Percentiles rank a stretch among this genome's conserved stretches.
phyloP scores from a whole-genome alignment of 768 basidiomycete species.

The Trametes cingulata region DNA sequence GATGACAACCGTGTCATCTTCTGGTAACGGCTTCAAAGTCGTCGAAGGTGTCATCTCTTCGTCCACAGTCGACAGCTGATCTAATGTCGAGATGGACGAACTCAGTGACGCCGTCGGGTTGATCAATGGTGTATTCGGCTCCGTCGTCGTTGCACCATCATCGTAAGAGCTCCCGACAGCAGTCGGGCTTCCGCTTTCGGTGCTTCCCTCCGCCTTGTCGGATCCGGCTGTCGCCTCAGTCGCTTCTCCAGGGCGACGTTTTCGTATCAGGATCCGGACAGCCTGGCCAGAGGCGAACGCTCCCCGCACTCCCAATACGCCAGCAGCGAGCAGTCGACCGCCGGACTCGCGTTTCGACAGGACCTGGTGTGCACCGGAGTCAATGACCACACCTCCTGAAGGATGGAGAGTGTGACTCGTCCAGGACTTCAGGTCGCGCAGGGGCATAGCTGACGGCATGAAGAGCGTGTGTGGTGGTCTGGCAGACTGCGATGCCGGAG shows the following conservation, averaged over 20 bases:
- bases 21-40: constrained; percentile 26
- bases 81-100: constrained; percentile 48
- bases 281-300: constrained; percentile 94
- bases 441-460: constrained; percentile 65
- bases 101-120: constrained; percentile 43
- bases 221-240: constrained; percentile 14
- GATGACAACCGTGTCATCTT: constrained; percentile 28
- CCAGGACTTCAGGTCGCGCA: constrained; percentile 92
- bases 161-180: constrained; percentile 37
- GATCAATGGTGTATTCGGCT: constrained; percentile 56
- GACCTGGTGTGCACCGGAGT: constrained; percentile 85
- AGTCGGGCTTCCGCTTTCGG: constrained; percentile 32
- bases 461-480: constrained; percentile 88
- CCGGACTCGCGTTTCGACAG: constrained; percentile 85
- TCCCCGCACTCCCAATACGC: constrained; percentile 85
- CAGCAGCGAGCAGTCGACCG: constrained; percentile 88
- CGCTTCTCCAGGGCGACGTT: constrained; percentile 30
- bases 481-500: not conserved
- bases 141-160: constrained; percentile 44
- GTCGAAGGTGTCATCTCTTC: constrained; percentile 27
- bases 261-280: constrained; percentile 73
- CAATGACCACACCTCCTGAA: constrained; percentile 85
- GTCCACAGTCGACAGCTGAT: constrained; percentile 18
- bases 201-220: constrained; percentile 16
- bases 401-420: constrained; percentile 93